Evolutionary conservation across 441 rosid genomes (phyloP).

Genomic region (Manihot esculenta): DNA sequence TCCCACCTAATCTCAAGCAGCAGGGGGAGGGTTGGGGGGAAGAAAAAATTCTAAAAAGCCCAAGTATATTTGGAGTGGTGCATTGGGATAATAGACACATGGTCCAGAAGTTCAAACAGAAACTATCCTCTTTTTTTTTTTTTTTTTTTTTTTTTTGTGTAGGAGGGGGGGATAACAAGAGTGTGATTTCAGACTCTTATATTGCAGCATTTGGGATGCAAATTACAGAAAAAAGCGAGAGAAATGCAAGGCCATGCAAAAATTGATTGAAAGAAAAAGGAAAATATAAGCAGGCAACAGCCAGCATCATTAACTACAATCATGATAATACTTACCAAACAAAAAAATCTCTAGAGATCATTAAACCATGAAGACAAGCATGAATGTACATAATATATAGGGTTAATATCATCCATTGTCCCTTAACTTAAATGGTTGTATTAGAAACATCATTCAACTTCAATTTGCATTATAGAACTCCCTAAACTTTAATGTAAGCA

Average conservation of each 20-base stretch:
- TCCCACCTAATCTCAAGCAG: neutral
- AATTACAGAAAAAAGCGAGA: neutral
- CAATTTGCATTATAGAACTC: too few species aligned
- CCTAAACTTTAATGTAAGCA: too few species aligned
- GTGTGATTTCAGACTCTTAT: too few species aligned
- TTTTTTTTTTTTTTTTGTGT: too few species aligned
- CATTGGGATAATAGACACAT: too few species aligned
- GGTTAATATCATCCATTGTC: too few species aligned
- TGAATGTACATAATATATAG: too few species aligned
- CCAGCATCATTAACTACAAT: neutral
- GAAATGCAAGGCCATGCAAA: neutral
- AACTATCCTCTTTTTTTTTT: neutral
- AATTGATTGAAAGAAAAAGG: neutral
- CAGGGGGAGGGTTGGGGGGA: too few species aligned
- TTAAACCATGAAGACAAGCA: neutral
- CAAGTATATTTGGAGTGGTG: neutral
- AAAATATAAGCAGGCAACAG: neutral
- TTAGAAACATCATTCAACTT: too few species aligned
- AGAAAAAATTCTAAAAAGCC: neutral
- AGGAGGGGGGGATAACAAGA: neutral
- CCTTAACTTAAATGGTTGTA: too few species aligned
- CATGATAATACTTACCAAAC: neutral
- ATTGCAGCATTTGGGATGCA: too few species aligned
- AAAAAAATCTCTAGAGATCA: too few species aligned
- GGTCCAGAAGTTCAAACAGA: neutral